phyloP scores from a whole-genome alignment of 495 filamentous ascomycete species.

The Arthonia radiata region DNA sequence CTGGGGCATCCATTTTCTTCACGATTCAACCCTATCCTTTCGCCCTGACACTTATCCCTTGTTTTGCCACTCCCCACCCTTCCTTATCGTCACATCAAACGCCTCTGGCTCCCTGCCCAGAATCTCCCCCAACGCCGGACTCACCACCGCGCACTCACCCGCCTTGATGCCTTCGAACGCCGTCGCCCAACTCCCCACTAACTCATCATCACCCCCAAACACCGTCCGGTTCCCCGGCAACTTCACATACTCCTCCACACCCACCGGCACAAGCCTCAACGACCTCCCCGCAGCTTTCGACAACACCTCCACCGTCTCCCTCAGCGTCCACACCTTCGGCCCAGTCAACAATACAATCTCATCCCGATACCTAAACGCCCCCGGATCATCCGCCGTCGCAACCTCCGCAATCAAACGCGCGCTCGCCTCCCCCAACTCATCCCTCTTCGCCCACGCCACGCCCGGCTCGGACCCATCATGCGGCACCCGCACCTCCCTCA shows the following conservation, averaged over 20 bases:
- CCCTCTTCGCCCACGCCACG: slow-evolving; percentile 26
- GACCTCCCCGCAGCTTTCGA: slow-evolving; percentile 11
- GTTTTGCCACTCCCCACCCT: too few species aligned
- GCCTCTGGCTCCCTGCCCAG: slow-evolving; percentile 15
- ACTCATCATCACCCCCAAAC: too few species aligned
- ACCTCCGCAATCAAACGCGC: slow-evolving; percentile 16
- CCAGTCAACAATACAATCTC: slow-evolving; percentile 18
- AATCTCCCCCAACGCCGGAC: slow-evolving; percentile 11
- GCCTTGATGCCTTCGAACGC: slow-evolving; percentile 18
- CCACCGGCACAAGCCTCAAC: slow-evolving; percentile 13
- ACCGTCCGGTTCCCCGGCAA: too few species aligned
- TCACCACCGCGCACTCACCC: slow-evolving; percentile 18
- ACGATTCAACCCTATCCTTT: too few species aligned
- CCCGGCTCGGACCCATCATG: slow-evolving; percentile 22
- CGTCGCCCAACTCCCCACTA: too few species aligned
- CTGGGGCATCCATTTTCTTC: too few species aligned
- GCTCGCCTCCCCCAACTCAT: slow-evolving; percentile 24
- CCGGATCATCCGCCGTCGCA: slow-evolving; percentile 8
- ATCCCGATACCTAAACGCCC: slow-evolving; percentile 13
- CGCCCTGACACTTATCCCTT: too few species aligned
- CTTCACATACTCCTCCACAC: slow-evolving; percentile 18
- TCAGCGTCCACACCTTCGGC: slow-evolving; percentile 14
- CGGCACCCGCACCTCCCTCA: slow-evolving; percentile 22
- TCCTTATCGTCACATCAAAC: too few species aligned
- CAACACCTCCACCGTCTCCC: slow-evolving; percentile 17